These are phyloP conservation scores for Sisymbrium irio DNA, from an alignment of 345 rosid genomes.

Conservation along the genomic window DNA sequence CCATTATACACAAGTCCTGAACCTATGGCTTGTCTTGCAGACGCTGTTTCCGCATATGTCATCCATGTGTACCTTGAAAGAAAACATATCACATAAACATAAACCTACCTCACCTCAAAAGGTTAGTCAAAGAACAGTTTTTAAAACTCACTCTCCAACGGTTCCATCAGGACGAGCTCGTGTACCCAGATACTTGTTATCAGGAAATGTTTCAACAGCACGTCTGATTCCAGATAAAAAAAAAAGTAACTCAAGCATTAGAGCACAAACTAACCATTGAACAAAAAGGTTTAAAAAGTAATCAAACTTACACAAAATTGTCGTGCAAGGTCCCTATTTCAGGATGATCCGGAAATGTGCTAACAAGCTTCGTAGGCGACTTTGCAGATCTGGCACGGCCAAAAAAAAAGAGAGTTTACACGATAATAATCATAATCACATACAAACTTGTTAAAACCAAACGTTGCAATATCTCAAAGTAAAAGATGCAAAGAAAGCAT, in stretches of 20 bases:
- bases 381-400: constrained; percentile 54
- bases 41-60: constrained; percentile 80
- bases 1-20: constrained; percentile 74
- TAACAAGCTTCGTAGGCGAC: constrained; percentile 58
- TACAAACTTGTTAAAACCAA: not conserved
- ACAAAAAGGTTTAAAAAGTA: not conserved
- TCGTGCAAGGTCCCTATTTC: constrained; percentile 78
- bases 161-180: constrained; percentile 65
- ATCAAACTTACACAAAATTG: constrained; percentile 56
- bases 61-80: constrained; percentile 74
- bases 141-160: constrained; percentile 67
- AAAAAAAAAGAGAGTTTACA: not conserved
- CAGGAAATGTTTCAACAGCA: constrained; percentile 60
- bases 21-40: constrained; percentile 76
- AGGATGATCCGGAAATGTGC: constrained; percentile 68
- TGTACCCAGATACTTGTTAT: constrained; percentile 76
- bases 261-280: not conserved
- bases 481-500: not conserved
- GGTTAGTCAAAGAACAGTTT: not conserved
- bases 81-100: constrained; percentile 12
- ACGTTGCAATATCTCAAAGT: not conserved
- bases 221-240: constrained; percentile 36
- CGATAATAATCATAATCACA: not conserved
- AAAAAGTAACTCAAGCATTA: not conserved
- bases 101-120: not conserved